Evolutionary conservation across 345 rosid species (phyloP).

Genomic region (Fremontodendron californicum): DNA sequence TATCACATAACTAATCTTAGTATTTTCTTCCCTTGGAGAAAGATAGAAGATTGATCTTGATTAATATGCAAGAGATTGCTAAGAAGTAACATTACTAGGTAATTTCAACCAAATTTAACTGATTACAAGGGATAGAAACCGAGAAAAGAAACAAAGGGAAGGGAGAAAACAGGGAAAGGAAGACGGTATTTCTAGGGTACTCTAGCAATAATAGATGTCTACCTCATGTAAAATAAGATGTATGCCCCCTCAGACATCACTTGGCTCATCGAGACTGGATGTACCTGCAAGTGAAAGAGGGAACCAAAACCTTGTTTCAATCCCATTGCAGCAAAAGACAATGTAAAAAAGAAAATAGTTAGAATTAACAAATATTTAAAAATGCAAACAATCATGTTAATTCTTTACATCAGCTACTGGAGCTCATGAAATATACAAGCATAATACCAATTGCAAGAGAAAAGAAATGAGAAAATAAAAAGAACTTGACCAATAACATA

Average conservation of each 20-base stretch:
- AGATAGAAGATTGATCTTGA: not conserved
- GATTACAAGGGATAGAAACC: not conserved
- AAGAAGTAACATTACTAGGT: not conserved
- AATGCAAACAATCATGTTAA: not conserved
- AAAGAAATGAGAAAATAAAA: not conserved
- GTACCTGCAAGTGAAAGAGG: slow-evolving; percentile 43
- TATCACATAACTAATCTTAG: not conserved
- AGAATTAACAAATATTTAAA: not conserved
- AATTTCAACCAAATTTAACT: not conserved
- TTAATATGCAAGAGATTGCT: not conserved
- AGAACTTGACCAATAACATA: not conserved
- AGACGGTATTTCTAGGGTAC: not conserved
- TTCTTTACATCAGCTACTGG: not conserved
- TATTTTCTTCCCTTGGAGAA: not conserved
- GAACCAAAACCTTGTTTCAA: not conserved
- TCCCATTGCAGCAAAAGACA: not conserved
- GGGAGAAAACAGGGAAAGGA: not conserved
- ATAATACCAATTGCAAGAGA: not conserved
- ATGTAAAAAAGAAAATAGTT: not conserved
- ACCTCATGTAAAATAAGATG: slow-evolving; percentile 84
- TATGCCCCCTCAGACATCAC: slow-evolving; percentile 97
- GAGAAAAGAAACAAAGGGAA: not conserved
- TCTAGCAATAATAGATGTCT: slow-evolving; percentile 14
- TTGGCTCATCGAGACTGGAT: slow-evolving; percentile 62
- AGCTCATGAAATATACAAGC: not conserved